Evolutionary conservation across 176 grass and related monocot species (phyloP).

Genomic region (Musa schizocarpa): DNA sequence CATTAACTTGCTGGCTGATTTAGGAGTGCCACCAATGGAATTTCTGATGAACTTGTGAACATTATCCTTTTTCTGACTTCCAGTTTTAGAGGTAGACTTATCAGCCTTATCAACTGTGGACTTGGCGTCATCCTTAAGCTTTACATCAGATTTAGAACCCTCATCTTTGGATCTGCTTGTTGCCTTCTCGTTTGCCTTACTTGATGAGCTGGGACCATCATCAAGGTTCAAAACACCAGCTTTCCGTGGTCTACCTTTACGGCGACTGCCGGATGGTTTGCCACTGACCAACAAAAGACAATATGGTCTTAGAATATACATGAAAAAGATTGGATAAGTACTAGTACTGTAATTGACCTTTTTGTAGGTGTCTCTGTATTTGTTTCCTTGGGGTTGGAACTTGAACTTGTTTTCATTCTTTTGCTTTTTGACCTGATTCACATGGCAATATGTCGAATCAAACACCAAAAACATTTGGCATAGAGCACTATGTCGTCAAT

Average conservation of each 20-base stretch:
- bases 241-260: constrained; percentile 1
- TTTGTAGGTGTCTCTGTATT: constrained; percentile 19
- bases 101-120: constrained; percentile 15
- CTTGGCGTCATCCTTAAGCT: constrained; percentile 8
- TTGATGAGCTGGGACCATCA: background rate
- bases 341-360: constrained; percentile 15
- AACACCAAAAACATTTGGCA: background rate
- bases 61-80: background rate
- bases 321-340: background rate
- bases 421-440: constrained; percentile 27
- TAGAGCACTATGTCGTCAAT: too few species aligned
- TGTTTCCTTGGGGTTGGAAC: constrained; percentile 11
- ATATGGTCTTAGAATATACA: background rate
- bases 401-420: constrained; percentile 23
- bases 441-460: constrained; percentile 14
- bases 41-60: background rate
- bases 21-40: constrained; percentile 22
- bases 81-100: constrained; percentile 13
- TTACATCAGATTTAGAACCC: background rate
- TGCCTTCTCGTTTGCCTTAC: background rate
- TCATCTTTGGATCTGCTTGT: background rate
- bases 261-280: background rate
- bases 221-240: background rate
- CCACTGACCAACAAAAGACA: background rate
- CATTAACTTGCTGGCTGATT: constrained; percentile 25